Evolutionary conservation across 1,284 basidiomycete species (phyloP).

Genomic region (Malassezia arunalokei): DNA sequence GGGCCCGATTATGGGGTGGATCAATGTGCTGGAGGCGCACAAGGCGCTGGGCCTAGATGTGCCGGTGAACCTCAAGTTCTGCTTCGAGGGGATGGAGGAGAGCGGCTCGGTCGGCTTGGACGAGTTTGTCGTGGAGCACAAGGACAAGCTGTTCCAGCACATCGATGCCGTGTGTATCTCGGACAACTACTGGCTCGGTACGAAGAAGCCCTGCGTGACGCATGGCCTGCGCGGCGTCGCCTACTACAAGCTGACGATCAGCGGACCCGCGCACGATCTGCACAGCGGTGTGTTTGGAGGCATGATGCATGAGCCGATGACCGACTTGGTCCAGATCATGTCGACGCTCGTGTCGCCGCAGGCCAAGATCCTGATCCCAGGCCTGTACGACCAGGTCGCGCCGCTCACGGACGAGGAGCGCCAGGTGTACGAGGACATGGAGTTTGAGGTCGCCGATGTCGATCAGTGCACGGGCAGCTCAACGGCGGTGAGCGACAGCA

Average conservation of each 20-base stretch:
- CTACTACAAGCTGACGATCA: conserved; percentile 74
- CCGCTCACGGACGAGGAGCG: conserved; percentile 67
- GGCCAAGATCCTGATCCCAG: conserved; percentile 79
- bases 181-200: conserved; percentile 47
- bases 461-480: conserved; percentile 65
- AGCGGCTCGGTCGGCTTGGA: conserved; percentile 85
- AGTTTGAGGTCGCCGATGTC: conserved; percentile 55
- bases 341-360: conserved; percentile 67
- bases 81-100: conserved; percentile 97
- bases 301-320: conserved; percentile 53
- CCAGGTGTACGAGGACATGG: conserved; percentile 49
- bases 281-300: conserved; percentile 60
- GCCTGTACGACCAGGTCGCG: conserved; percentile 75
- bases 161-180: conserved; percentile 88
- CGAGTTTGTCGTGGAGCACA: conserved; percentile 71
- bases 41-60: conserved; percentile 59
- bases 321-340: conserved; percentile 53
- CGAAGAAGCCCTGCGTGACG: conserved; percentile 47
- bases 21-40: conserved; percentile 88
- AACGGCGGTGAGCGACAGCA: conserved; percentile 67
- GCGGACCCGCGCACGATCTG: conserved; percentile 75
- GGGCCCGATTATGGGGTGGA: conserved; percentile 61
- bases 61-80: conserved; percentile 86
- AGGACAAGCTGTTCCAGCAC: conserved; percentile 70
- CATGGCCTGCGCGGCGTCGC: conserved; percentile 60